Evolutionary conservation across 1,139 yeast genomes (phyloP).

Genomic region (Taiozyma sp.): DNA sequence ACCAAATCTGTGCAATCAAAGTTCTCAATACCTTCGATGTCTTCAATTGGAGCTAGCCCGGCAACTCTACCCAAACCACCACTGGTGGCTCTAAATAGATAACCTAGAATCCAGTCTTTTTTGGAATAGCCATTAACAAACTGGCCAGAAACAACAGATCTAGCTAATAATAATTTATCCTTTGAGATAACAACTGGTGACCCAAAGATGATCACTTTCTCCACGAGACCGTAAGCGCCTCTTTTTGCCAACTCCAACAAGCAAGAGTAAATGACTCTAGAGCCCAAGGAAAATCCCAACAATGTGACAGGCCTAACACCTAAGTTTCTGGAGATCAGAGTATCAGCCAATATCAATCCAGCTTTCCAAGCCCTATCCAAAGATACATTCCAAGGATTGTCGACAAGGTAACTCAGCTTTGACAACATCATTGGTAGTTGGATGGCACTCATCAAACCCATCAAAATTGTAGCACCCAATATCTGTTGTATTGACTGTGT

Average conservation of each 20-base stretch:
- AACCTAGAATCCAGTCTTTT: slow-evolving; percentile 96
- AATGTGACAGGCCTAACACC: slow-evolving; percentile 92
- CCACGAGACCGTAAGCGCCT: slow-evolving; percentile 86
- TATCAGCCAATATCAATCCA: slow-evolving; percentile 88
- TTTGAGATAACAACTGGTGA: slow-evolving; percentile 78
- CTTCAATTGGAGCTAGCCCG: slow-evolving; percentile 77
- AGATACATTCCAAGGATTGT: slow-evolving; percentile 98
- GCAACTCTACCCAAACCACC: slow-evolving; percentile 91
- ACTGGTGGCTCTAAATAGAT: slow-evolving; percentile 89
- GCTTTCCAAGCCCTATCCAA: slow-evolving; percentile 97
- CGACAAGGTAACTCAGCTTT: slow-evolving; percentile 83
- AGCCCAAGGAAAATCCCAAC: slow-evolving; percentile 92
- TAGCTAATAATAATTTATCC: slow-evolving; percentile 75
- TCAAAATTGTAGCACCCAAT: slow-evolving; percentile 84
- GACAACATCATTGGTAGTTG: slow-evolving; percentile 92
- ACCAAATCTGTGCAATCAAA: slow-evolving; percentile 83
- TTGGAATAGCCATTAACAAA: slow-evolving; percentile 88
- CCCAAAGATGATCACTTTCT: slow-evolving; percentile 86
- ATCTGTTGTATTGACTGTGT: slow-evolving; percentile 94
- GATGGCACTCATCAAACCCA: slow-evolving; percentile 94
- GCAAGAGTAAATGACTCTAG: slow-evolving; percentile 90
- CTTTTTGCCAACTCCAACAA: slow-evolving; percentile 78
- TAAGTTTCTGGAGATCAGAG: slow-evolving; percentile 77
- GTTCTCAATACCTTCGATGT: slow-evolving; percentile 67
- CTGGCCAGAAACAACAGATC: slow-evolving; percentile 86